Conservation (phyloP, 345 rosid species). For the Populus deltoides region DNA sequence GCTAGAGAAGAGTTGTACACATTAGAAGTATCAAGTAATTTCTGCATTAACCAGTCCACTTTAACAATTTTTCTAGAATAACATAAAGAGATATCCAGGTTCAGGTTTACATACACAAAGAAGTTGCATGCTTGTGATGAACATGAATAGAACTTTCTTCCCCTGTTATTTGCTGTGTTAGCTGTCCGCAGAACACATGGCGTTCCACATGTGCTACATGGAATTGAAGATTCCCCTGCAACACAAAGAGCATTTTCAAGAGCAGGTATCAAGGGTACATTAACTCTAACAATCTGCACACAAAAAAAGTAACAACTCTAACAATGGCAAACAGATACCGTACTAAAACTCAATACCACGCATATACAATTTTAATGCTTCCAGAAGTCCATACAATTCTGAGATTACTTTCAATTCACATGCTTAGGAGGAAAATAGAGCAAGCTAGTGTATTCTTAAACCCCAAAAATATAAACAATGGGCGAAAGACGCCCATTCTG, state of each 20-base stretch:
- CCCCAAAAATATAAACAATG: too few species aligned
- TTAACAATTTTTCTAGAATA: not conserved
- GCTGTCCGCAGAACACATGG: slow-evolving; percentile 72
- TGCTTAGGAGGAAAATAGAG: not conserved
- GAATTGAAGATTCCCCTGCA: slow-evolving; percentile 66
- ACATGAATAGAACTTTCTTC: slow-evolving; percentile 89
- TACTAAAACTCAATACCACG: not conserved
- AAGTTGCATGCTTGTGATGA: slow-evolving; percentile 77
- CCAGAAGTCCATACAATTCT: not conserved
- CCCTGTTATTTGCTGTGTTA: slow-evolving; percentile 80
- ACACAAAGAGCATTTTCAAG: not conserved
- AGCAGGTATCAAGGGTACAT: not conserved
- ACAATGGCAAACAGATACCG: too few species aligned
- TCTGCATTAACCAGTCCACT: not conserved
- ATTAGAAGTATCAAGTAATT: too few species aligned
- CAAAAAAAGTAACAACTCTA: too few species aligned
- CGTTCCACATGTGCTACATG: slow-evolving; percentile 70
- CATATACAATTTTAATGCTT: not conserved
- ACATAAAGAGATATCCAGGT: not conserved
- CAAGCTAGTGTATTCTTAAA: too few species aligned
- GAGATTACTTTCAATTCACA: not conserved
- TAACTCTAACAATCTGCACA: too few species aligned
- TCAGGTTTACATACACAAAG: slow-evolving; percentile 58
- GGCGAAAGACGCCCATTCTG: too few species aligned
- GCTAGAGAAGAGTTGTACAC: too few species aligned